Evolutionary conservation across 352 stramenopile genomes (phyloP), one percentile per base, ranked within the genome.

Genomic region (Blastocystis sp.): DNA sequence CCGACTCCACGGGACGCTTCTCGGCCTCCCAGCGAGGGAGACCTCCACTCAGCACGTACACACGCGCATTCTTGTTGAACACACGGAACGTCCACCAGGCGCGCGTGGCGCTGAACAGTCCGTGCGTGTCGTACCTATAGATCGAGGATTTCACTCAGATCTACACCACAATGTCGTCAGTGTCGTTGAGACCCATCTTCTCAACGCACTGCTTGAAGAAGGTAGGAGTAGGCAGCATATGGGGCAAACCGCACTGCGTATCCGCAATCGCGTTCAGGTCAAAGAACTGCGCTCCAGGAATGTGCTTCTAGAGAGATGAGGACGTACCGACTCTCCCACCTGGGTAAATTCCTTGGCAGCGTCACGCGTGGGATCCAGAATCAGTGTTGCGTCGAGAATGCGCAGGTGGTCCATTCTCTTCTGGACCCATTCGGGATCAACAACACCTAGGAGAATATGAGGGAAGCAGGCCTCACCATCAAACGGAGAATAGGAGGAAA

Each of bases 131-230:
- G 51, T 85, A 85, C 21, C 69, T 81, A 46, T 2, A 65, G 16
- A 57, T 81, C n/a, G 63, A 14, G 4, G 14, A 18, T 7, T 1
- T 21, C 2, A n/a, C 1, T 40, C 1, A 61, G 8, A 46, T 16
- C 2, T 27, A 81, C 57, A 85, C 44, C 36, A 85, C 75, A 75
- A 85, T 76, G n/a, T 85, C 75, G 32, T 85, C 75, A 8, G 53
- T 85, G 38, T 72, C 57, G 51, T 76, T 85, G 8, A 85, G n/a
- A 51, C 75, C 75, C 40, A 85, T 61, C 24, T 85, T 38, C 44
- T 85, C 75, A 6, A 85, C 29, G 46, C 75, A 85, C 40, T 85
- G 57, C 63, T 85, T 85, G 59, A 85, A 85, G 40, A 44, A 85
- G 4, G 57, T 53, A n/a, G 75, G 38, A 11, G 75, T 75, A 27